Conservation (phyloP, 139 green algal species). For the Closterium sp. region DNA sequence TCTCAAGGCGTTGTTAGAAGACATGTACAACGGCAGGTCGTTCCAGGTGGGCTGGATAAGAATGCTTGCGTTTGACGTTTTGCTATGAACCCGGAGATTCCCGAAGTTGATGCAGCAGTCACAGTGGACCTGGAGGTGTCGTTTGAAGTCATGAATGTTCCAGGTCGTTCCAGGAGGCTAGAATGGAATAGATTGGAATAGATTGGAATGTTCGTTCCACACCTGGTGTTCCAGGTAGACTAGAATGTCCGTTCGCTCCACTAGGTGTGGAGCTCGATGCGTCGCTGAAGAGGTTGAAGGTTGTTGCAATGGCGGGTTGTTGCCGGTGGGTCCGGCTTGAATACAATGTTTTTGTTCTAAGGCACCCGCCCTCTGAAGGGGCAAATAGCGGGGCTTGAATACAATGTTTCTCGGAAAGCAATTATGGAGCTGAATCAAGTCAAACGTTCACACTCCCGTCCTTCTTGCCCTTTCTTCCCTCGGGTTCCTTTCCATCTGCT, state of each 20-base stretch:
- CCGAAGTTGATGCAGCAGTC: constrained; percentile 77
- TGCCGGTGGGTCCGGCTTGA: constrained; percentile 55
- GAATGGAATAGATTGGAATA: too few species aligned
- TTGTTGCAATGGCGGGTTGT: constrained; percentile 82
- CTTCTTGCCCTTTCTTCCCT: too few species aligned
- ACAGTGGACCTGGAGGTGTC: constrained; percentile 79
- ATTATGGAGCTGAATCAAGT: too few species aligned
- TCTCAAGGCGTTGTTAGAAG: constrained; percentile 78
- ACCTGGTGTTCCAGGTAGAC: too few species aligned
- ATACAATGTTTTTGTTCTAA: too few species aligned
- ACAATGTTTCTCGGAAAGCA: too few species aligned
- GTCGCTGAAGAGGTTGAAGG: constrained; percentile 78
- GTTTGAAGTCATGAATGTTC: constrained; percentile 86
- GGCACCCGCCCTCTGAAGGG: too few species aligned
- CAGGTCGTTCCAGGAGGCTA: constrained; percentile 62
- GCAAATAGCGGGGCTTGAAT: neutral
- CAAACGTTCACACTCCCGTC: too few species aligned
- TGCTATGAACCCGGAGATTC: constrained; percentile 46
- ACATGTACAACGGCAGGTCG: constrained; percentile 87
- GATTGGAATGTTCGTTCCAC: too few species aligned
- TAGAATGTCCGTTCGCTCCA: too few species aligned
- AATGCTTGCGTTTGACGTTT: too few species aligned
- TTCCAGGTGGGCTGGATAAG: constrained; percentile 45
- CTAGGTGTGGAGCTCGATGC: too few species aligned
- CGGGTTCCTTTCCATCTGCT: neutral